A percentile compares a stretch with the other conserved stretches of the same genome.
These are phyloP conservation scores for Hippophae tibetana DNA, from an alignment of 306 rosid species.

Conservation along the genomic window DNA sequence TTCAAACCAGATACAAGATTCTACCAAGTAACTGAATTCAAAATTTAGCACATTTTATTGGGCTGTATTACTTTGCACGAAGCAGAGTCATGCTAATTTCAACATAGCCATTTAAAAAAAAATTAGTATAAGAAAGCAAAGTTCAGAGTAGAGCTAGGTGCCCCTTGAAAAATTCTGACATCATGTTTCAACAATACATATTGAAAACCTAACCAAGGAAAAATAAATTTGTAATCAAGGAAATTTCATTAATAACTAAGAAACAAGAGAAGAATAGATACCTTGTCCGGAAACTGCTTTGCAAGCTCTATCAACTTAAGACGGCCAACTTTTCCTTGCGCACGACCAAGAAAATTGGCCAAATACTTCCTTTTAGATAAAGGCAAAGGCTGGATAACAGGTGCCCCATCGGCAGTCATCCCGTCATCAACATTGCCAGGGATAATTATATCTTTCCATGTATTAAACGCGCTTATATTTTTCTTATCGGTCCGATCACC, in stretches of 20 bases:
- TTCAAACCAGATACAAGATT: no score
- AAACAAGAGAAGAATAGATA: conserved; percentile 23
- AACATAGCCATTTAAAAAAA: no score
- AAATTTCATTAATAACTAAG: conserved; percentile 12
- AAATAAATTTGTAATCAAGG: neutral
- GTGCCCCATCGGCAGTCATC: conserved; percentile 45
- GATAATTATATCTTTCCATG: conserved; percentile 94
- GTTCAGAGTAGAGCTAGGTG: no score
- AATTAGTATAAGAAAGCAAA: no score
- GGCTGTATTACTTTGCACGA: no score
- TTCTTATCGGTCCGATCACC: conserved; percentile 96
- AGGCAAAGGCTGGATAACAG: conserved; percentile 61
- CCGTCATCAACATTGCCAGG: conserved; percentile 90
- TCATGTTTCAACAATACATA: no score
- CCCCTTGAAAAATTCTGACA: no score
- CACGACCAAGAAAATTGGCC: conserved; percentile 94
- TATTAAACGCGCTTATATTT: conserved; percentile 78
- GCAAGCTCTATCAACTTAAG: conserved; percentile 74
- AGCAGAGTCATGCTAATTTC: no score
- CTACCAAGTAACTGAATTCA: no score
- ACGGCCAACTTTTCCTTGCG: conserved; percentile 89
- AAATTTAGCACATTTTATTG: no score
- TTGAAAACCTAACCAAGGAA: no score
- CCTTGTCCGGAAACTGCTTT: conserved; percentile 79
- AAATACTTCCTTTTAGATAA: conserved; percentile 68